phyloP scores from a whole-genome alignment of 2,329 filamentous ascomycete genomes.

The Amphichorda felina region DNA sequence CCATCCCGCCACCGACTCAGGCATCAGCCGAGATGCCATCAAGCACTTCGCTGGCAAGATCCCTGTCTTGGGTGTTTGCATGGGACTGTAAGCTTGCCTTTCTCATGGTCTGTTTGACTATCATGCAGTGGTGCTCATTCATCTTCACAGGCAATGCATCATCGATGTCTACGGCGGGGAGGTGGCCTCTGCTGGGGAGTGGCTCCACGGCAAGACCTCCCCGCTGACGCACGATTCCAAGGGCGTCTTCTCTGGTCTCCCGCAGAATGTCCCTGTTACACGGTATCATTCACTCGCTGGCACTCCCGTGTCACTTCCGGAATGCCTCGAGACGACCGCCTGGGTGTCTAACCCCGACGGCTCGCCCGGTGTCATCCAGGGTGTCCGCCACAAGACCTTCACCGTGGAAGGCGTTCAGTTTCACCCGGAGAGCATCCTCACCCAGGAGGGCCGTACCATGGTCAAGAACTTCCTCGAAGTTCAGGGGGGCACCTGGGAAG shows the following conservation, averaged over 20 bases:
- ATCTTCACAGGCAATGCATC: constrained; percentile 66
- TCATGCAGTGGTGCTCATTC: constrained; percentile 2
- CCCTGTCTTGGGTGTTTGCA: constrained; percentile 93
- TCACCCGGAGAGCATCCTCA: constrained; percentile 93
- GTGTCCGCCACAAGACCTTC: constrained; percentile 84
- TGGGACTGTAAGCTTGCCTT: constrained; percentile 65
- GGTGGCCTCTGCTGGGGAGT: constrained; percentile 88
- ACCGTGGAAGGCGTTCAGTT: constrained; percentile 96
- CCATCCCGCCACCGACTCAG: constrained; percentile 83
- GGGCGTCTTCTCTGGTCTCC: constrained; percentile 78
- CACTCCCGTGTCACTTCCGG: constrained; percentile 75
- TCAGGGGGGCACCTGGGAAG: constrained; percentile 84
- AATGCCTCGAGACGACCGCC: constrained; percentile 79
- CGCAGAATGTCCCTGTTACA: constrained; percentile 76
- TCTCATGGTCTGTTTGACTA: not conserved
- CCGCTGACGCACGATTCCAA: constrained; percentile 78
- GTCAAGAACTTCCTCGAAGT: constrained; percentile 84
- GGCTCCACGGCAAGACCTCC: constrained; percentile 94
- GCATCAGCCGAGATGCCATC: constrained; percentile 86
- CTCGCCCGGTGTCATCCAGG: constrained; percentile 85
- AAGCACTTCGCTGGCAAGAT: constrained; percentile 88
- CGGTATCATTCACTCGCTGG: constrained; percentile 94
- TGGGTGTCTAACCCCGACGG: constrained; percentile 73
- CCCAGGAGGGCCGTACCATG: constrained; percentile 78
- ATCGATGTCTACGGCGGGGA: constrained; percentile 86